Base-by-base conservation (phyloP, 306 rosid species). In the Cajanus cajan region DNA sequence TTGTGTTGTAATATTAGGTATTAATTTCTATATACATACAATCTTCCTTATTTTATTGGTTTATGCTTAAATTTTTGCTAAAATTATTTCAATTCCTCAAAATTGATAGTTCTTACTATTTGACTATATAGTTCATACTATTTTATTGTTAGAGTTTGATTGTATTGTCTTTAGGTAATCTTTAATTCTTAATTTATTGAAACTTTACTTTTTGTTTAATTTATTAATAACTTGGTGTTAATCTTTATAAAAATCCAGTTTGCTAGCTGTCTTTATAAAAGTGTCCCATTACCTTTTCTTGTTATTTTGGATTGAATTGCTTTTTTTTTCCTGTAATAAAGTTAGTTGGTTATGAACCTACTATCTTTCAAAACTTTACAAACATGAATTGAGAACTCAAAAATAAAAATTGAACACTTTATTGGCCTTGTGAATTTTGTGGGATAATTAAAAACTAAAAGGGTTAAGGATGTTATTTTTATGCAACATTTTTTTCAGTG, bases 61-160 rank as follows among this genome's bases (percentile, higher is more conserved):
- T 67, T 78, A 19, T 78, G 16, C 51, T 70, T 7, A 74, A 73
- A 69, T 6, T 8, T 41, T 6, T 55, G 43, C 68, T 69, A 73
- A 36, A 63, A 50, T 74, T 51, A 59, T 54, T 50, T 65, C 19
- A 8, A 76, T 66, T 40, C 54, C 22, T 65, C 18, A 19, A 57
- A 76, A 71, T 63, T 71, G 71, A 83, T n/a, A 65, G 82, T 58
- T 82, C 64, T 76, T 76, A 16, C 80, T 82, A 33, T 84, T 79
- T 90, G 54, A 63, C 43, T 75, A 34, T 74, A 92, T n/a, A n/a
- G n/a, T n/a, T n/a, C n/a, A n/a, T n/a, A n/a, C n/a, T n/a, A n/a
- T n/a, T n/a, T n/a, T n/a, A n/a, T n/a, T n/a, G 98, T 88, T 89
- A 88, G 50, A 61, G 59, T 74, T 79, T 85, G 40, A 58, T 65